phyloP scores from a whole-genome alignment of 2,329 filamentous ascomycete genomes.

The Phialemonium atrogriseum region DNA sequence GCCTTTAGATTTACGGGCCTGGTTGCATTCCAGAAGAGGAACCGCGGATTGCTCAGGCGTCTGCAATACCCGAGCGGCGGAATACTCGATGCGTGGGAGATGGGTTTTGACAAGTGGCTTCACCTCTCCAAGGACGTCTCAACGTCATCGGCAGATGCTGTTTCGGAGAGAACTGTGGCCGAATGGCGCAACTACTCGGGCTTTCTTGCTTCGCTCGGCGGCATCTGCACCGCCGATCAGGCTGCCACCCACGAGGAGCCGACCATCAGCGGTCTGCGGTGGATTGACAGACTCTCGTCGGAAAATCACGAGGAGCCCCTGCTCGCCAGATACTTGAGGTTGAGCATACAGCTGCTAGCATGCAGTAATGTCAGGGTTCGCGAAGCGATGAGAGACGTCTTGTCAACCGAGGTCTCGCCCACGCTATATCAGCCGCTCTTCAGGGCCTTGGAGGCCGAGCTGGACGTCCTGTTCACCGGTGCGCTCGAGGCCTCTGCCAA shows the following conservation, averaged over 20 bases:
- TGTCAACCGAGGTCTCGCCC: conserved; percentile 57
- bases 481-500: conserved; percentile 41
- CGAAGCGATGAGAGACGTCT: conserved; percentile 57
- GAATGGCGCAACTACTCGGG: conserved; percentile 65
- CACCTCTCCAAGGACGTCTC: conserved; percentile 56
- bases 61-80: conserved; percentile 56
- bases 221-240: conserved; percentile 55
- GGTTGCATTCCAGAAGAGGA: conserved; percentile 61
- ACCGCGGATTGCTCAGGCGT: conserved; percentile 49
- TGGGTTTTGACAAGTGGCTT: conserved; percentile 57
- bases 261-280: conserved; percentile 45
- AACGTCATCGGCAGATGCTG: conserved; percentile 36
- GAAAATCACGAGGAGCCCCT: conserved; percentile 54
- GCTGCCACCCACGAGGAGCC: conserved; percentile 49
- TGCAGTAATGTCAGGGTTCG: conserved; percentile 56
- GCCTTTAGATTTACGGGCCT: conserved; percentile 59
- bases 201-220: conserved; percentile 58
- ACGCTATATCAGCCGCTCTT: conserved; percentile 55
- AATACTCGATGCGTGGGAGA: conserved; percentile 61
- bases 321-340: conserved; percentile 49
- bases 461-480: conserved; percentile 54
- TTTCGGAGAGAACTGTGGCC: conserved; percentile 47
- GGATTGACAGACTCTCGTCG: conserved; percentile 54
- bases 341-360: conserved; percentile 57
- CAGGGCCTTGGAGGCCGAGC: conserved; percentile 55